phyloP scores from a whole-genome alignment of 139 green algal genomes.

The Micromonas commoda region DNA sequence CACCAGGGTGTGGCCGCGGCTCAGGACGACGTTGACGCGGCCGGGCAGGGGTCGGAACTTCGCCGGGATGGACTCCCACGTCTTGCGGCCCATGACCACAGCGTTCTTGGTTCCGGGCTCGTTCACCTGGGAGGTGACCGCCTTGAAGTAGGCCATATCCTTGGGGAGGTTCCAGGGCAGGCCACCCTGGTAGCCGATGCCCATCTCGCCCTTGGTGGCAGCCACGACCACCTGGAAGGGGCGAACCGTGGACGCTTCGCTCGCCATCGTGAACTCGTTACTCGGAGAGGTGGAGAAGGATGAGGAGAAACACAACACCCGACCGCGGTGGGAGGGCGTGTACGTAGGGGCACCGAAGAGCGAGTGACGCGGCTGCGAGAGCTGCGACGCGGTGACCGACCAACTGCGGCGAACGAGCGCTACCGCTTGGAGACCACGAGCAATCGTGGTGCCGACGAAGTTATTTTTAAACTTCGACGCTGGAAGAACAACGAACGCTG shows the following conservation, averaged over 20 bases:
- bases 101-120: slow-evolving; percentile 70
- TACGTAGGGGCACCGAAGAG: not conserved
- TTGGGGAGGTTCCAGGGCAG: slow-evolving; percentile 68
- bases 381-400: not conserved
- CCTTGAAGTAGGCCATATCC: slow-evolving; percentile 89
- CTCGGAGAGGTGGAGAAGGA: too few species aligned
- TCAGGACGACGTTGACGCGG: slow-evolving; percentile 93
- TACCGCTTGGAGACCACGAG: not conserved
- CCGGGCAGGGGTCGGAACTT: slow-evolving; percentile 84
- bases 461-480: too few species aligned
- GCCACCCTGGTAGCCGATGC: slow-evolving; percentile 65
- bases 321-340: too few species aligned
- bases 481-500: too few species aligned
- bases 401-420: not conserved
- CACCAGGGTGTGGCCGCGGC: not conserved
- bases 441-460: too few species aligned
- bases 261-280: not conserved
- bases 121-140: slow-evolving; percentile 61
- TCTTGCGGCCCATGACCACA: slow-evolving; percentile 97
- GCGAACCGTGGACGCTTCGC: not conserved
- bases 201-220: slow-evolving; percentile 52
- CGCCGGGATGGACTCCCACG: slow-evolving; percentile 88
- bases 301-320: too few species aligned
- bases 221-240: slow-evolving; percentile 82
- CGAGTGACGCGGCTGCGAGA: not conserved